A percentile compares a stretch with the other conserved stretches of the same genome.
These are phyloP conservation scores for Paratinospora sagittata DNA, from an alignment of 164 flowering plant genomes.

Conservation along the genomic window DNA sequence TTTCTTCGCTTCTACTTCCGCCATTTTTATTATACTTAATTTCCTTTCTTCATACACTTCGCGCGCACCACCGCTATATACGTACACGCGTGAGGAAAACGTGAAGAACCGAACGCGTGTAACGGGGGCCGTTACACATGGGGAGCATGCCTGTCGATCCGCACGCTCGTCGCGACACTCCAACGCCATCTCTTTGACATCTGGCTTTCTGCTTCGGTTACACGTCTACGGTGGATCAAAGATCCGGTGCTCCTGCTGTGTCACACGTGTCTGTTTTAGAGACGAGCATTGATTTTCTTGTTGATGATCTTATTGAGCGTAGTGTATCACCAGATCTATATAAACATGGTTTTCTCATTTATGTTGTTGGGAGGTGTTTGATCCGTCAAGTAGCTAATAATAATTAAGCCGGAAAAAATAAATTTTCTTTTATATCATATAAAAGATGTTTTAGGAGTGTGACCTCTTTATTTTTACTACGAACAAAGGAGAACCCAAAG, in stretches of 20 bases:
- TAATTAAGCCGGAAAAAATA: too few relatives aligned
- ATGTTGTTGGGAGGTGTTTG: too few relatives aligned
- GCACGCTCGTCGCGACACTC: not conserved
- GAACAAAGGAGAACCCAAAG: too few relatives aligned
- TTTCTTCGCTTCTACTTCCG: not conserved
- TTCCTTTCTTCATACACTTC: not conserved
- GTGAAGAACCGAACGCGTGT: not conserved
- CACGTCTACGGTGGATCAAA: not conserved
- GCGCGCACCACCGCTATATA: not conserved
- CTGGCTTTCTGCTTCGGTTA: not conserved
- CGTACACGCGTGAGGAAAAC: not conserved
- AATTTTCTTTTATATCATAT: too few relatives aligned
- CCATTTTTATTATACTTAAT: not conserved
- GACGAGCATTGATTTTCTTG: too few relatives aligned
- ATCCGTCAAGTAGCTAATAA: too few relatives aligned
- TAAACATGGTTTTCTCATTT: too few relatives aligned
- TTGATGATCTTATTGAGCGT: too few relatives aligned
- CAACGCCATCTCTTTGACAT: not conserved
- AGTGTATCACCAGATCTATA: too few relatives aligned
- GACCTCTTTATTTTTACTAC: too few relatives aligned
- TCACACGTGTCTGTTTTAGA: too few relatives aligned
- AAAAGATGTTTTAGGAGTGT: too few relatives aligned
- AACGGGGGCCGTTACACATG: not conserved
- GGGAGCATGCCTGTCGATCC: not conserved
- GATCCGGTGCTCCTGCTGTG: not conserved